Base-by-base conservation (phyloP, 495 filamentous ascomycete genomes). In the Bryoglossum gracile region DNA sequence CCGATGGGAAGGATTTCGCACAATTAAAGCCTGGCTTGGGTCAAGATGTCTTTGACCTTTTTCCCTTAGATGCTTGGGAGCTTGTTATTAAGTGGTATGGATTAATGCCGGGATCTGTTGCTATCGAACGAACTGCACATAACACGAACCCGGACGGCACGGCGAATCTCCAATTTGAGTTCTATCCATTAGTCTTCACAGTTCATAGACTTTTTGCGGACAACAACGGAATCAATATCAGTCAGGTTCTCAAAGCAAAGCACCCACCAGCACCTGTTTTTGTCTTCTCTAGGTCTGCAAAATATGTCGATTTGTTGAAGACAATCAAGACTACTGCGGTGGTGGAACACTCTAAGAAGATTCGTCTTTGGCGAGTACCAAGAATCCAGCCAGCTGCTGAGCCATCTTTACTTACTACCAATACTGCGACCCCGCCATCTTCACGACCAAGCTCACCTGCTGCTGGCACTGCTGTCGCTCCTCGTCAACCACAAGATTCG, bases 161-260 rank as follows among this genome's bases (percentile, higher is more conserved):
- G n/a, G 64, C 76, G 19, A 89, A 95, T 46, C 62, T 95, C 8
- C 75, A 85, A 58, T 91, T 84, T 55, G 92, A 98, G 62, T 70
- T 86, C 25, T 77, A 89, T 56, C 94, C 90, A 16, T 89, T 87
- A 1, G 75, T 95, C 17, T 87, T 95, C 66, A 89, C 83, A 1
- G 76, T 98, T 35, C 78, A 94, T 55, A 89, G 89, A 53, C 69
- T 97, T 8, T 75, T 77, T 55, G 70, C 73, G 16, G 62, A 68
- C n/a, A 73, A 64, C 8, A 77, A 69, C 45, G 62, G 63, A n/a
- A 58, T 73, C 14, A 67, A 74, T n/a, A 76, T 82, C 4, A 70
- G 73, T 11, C 73, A 82, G 51, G 62, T 72, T 1, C 57, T 86
- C 48, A 80, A 81, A 55, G 68, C 55, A 18, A 70, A 63, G 48